Evolutionary conservation across 352 stramenopile species (phyloP).

Genomic region (Phytophthora palmivora): DNA sequence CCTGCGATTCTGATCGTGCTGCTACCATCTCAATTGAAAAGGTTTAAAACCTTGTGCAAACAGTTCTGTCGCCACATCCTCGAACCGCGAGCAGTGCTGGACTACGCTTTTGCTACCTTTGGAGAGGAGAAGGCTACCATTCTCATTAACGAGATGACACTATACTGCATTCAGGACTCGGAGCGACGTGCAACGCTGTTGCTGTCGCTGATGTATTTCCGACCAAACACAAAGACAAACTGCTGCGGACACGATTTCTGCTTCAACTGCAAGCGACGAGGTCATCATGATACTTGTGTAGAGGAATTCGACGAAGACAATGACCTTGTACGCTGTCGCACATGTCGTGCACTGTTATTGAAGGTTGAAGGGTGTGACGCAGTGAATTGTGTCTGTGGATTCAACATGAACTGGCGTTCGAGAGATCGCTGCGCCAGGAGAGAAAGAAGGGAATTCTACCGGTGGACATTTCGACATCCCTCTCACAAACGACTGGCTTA

Average conservation of each 20-base stretch:
- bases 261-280: too few species aligned
- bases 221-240: too few species aligned
- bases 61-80: constrained; percentile 35
- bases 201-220: too few species aligned
- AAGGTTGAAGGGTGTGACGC: constrained; percentile 62
- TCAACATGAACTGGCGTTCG: constrained; percentile 47
- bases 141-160: too few species aligned
- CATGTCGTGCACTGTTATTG: constrained; percentile 49
- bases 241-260: too few species aligned
- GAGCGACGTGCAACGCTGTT: too few species aligned
- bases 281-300: too few species aligned
- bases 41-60: constrained; percentile 21
- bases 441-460: constrained; percentile 29
- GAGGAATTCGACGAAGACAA: constrained; percentile 27
- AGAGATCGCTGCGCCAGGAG: constrained; percentile 24
- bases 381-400: constrained; percentile 58
- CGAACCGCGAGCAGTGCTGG: too few species aligned
- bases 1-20: constrained; percentile 2
- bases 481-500: constrained; percentile 18
- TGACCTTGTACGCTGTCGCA: constrained; percentile 51
- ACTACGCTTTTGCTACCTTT: too few species aligned
- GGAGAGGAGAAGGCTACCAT: too few species aligned
- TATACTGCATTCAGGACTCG: too few species aligned
- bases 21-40: constrained; percentile 17
- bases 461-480: constrained; percentile 41